Percentiles rank a stretch among this genome's conserved stretches.
Conservation (phyloP, 345 rosid genomes). For the Cardiospermum halicacabum region DNA sequence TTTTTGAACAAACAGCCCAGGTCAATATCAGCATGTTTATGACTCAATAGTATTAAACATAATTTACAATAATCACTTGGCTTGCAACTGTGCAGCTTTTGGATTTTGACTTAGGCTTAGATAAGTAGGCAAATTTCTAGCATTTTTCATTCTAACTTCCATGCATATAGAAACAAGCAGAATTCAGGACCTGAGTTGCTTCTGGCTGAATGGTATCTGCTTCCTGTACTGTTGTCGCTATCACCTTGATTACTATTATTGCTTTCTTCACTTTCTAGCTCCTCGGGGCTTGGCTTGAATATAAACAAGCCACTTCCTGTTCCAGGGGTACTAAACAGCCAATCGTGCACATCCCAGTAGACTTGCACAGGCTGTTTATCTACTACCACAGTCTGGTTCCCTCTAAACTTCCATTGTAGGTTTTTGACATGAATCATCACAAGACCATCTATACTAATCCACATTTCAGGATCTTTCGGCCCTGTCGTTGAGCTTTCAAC, state of each 20-base stretch:
- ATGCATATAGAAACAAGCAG: constrained; percentile 80
- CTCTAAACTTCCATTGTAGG: constrained; percentile 94
- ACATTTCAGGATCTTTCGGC: constrained; percentile 78
- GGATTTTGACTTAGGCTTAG: neutral
- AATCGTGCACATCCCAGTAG: constrained; percentile 91
- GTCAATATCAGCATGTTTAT: neutral
- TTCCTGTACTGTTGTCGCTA: constrained; percentile 56
- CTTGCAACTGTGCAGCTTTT: neutral
- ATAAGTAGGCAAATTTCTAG: neutral
- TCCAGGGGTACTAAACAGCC: constrained; percentile 69
- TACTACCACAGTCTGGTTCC: constrained; percentile 80
- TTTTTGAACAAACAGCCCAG: neutral
- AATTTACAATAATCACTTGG: constrained; percentile 9
- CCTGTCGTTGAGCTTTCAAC: constrained; percentile 67
- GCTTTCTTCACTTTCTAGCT: constrained; percentile 50
- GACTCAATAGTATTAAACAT: neutral
- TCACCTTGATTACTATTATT: constrained; percentile 33
- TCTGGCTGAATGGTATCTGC: constrained; percentile 52
- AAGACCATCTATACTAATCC: constrained; percentile 87
- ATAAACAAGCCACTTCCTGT: constrained; percentile 71
- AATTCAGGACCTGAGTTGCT: constrained; percentile 48
- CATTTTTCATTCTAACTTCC: constrained; percentile 69
- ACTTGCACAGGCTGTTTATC: constrained; percentile 73
- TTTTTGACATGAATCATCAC: constrained; percentile 72
- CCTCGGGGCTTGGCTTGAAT: constrained; percentile 68